Evolutionary conservation across 768 basidiomycete species (phyloP).

Genomic region (Mycena filopes): DNA sequence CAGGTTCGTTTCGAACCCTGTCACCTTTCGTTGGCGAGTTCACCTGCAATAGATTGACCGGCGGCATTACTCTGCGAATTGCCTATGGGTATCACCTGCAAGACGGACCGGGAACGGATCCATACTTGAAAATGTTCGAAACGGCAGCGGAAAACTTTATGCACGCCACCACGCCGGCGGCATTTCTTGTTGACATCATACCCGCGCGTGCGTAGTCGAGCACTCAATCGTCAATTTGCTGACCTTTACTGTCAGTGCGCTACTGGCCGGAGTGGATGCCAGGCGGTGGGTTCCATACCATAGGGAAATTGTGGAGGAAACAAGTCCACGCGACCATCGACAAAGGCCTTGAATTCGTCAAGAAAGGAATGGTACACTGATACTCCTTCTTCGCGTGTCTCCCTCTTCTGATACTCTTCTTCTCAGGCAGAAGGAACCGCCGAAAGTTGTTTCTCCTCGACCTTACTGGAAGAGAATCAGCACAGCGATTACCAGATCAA

Average conservation of each 20-base stretch:
- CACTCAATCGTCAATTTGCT: not conserved
- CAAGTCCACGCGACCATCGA: not conserved
- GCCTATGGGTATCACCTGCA: slow-evolving; percentile 19
- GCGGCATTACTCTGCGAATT: slow-evolving; percentile 7
- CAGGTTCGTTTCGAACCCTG: not conserved
- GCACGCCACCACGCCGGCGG: not conserved
- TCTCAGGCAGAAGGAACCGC: slow-evolving; percentile 6
- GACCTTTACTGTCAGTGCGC: not conserved
- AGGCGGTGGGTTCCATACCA: not conserved
- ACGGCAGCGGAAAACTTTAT: not conserved
- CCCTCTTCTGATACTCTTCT: no score
- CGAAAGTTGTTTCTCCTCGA: slow-evolving; percentile 17
- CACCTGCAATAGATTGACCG: not conserved
- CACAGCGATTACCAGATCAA: slow-evolving; percentile 18
- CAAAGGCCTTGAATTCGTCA: not conserved
- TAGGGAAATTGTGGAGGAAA: not conserved
- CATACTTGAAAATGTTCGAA: slow-evolving; percentile 9
- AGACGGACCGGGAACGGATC: slow-evolving; percentile 1
- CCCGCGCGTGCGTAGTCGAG: slow-evolving; percentile 1
- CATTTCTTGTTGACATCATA: slow-evolving; percentile 12
- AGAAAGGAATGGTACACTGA: not conserved
- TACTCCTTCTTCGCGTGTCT: not conserved
- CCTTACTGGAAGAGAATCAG: slow-evolving; percentile 9
- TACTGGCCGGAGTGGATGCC: not conserved
- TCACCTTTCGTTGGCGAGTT: not conserved